Evolutionary conservation across 2,329 filamentous ascomycete species (phyloP).

Genomic region (Keithomyces neogunnii): DNA sequence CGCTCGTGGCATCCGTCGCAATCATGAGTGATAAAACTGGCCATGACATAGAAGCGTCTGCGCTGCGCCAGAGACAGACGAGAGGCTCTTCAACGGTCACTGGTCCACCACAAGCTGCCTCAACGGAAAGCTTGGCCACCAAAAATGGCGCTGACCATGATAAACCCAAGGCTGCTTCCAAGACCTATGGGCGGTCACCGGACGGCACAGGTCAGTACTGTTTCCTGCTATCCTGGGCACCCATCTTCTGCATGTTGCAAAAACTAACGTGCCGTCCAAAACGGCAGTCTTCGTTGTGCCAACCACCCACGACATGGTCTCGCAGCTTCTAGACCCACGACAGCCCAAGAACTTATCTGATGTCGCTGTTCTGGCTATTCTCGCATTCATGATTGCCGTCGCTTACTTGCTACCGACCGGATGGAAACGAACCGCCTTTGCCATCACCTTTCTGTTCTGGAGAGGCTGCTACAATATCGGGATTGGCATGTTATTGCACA

Average conservation of each 20-base stretch:
- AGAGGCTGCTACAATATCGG: slow-evolving; percentile 85
- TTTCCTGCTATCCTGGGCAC: neutral
- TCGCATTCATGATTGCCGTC: slow-evolving; percentile 64
- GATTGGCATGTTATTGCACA: slow-evolving; percentile 80
- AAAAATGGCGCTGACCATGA: slow-evolving; percentile 3
- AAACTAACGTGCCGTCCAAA: slow-evolving; percentile 8
- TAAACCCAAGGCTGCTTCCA: slow-evolving; percentile 24
- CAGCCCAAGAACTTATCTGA: slow-evolving; percentile 95
- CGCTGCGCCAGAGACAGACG: slow-evolving; percentile 5
- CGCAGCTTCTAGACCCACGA: slow-evolving; percentile 86
- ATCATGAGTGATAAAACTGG: slow-evolving; percentile 1
- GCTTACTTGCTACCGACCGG: slow-evolving; percentile 64
- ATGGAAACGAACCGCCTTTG: slow-evolving; percentile 70
- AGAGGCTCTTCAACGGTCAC: neutral
- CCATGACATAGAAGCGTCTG: slow-evolving; percentile 3
- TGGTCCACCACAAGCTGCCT: neutral
- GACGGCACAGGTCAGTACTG: slow-evolving; percentile 72
- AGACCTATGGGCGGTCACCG: slow-evolving; percentile 85
- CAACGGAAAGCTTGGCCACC: neutral
- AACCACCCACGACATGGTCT: slow-evolving; percentile 97
- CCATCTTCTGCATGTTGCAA: neutral
- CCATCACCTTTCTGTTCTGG: slow-evolving; percentile 84
- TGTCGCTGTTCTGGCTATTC: slow-evolving; percentile 65
- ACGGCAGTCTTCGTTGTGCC: slow-evolving; percentile 83
- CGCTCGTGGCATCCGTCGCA: neutral